Evolutionary conservation across 2,329 filamentous ascomycete species (phyloP), one percentile per base, ranked within the genome.

Genomic region (Colletotrichum orbiculare): DNA sequence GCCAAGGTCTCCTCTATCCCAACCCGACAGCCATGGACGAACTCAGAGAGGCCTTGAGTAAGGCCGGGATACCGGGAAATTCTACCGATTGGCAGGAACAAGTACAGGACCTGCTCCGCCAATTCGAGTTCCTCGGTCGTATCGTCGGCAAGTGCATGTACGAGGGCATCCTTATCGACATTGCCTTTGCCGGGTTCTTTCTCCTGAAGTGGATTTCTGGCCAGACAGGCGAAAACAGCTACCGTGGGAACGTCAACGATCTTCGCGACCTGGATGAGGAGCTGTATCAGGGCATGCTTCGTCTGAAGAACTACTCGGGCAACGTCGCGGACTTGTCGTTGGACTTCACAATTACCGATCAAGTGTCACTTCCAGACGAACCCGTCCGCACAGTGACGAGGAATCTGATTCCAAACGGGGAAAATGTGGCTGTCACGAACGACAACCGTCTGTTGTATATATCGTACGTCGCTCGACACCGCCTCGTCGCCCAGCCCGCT

Each of bases 91-190:
- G 86, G 81, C 85, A 83, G 57, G 82, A 85, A 0, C 77, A 80
- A 2, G 81, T 93, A 53, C 76, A 79, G 4, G 84, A 89, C 35
- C 77, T 96, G 13, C 81, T 96, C 6, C 87, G 86, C 67, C 87
- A 89, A 12, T 98, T 93, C 73, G 94, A 98, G 73, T 99, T 99
- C 70, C 82, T 98, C 0, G 96, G 96, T 1, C 91, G 96, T 4
- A 87, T 99, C 35, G 90, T 99, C 34, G 96, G 96, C 10, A 99
- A 99, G 76, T 99, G 96, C 77, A 83, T 99, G 73, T 99, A 99
- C 74, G 96, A 99, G 79, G 94, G 94, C 1, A 98, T 99, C 48
- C 84, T 99, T 3, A 90, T 98, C 50, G 94, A 99, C 76, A 90
- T 97, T 65, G 89, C 89, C 54, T 99, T 99, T 81, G 94, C 95